Evolutionary conservation across 306 rosid genomes (phyloP).

Genomic region (Crotalaria pallida): DNA sequence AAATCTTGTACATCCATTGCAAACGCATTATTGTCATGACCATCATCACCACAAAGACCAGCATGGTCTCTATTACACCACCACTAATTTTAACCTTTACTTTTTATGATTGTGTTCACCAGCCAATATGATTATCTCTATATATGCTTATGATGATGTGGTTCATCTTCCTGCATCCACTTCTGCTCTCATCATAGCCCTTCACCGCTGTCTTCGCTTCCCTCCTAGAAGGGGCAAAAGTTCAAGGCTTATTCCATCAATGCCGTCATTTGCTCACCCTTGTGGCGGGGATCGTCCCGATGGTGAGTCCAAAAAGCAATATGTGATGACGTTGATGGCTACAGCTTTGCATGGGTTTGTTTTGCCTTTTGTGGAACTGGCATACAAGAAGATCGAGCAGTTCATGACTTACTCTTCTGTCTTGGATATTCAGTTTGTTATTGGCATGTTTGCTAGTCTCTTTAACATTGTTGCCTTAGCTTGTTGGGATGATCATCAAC

Average conservation of each 20-base stretch:
- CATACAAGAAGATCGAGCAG: slow-evolving; percentile 54
- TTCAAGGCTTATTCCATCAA: slow-evolving; percentile 55
- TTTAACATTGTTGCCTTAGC: slow-evolving; percentile 44
- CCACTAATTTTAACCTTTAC: slow-evolving; percentile 37
- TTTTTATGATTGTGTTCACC: slow-evolving; percentile 41
- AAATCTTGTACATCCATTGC: slow-evolving; percentile 36
- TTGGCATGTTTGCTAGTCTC: slow-evolving; percentile 52
- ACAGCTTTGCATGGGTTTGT: slow-evolving; percentile 62
- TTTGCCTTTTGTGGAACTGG: slow-evolving; percentile 56
- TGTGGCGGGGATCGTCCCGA: slow-evolving; percentile 59
- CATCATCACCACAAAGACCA: background rate
- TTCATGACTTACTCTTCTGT: slow-evolving; percentile 56
- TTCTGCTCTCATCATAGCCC: slow-evolving; percentile 45
- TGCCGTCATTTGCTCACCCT: slow-evolving; percentile 50
- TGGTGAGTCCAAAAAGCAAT: slow-evolving; percentile 51
- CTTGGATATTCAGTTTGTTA: slow-evolving; percentile 72
- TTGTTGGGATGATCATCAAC: slow-evolving; percentile 70
- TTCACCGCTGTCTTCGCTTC: slow-evolving; percentile 60
- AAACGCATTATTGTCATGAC: too few species aligned
- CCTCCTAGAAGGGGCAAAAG: slow-evolving; percentile 43
- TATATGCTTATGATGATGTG: slow-evolving; percentile 70
- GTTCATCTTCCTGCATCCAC: slow-evolving; percentile 63
- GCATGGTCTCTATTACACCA: slow-evolving; percentile 28
- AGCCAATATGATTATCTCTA: slow-evolving; percentile 62
- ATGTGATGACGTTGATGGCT: slow-evolving; percentile 48